These are phyloP conservation scores for Nitzschia sp. DNA, from an alignment of 108 stramenopile genomes.

Conservation along the genomic window DNA sequence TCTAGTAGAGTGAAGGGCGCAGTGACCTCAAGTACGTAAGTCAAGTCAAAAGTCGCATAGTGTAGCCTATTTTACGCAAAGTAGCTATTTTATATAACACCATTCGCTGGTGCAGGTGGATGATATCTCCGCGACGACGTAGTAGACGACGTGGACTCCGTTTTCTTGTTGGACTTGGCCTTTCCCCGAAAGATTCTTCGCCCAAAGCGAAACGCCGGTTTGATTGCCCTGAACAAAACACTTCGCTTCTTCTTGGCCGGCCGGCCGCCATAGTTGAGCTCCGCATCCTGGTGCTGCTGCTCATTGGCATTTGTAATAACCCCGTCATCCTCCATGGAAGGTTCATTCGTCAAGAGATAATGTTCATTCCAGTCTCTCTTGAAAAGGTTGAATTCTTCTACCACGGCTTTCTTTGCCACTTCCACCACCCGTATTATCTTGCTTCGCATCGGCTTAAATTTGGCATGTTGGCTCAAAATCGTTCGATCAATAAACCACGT, in stretches of 20 bases:
- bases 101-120: conserved; percentile 2
- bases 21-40: too few relatives aligned
- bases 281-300: neutral
- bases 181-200: conserved; percentile 17
- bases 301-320: too few relatives aligned
- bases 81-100: too few relatives aligned
- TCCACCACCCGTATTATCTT: conserved; percentile 25
- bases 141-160: neutral
- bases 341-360: conserved; percentile 27
- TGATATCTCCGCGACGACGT: neutral
- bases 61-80: too few relatives aligned
- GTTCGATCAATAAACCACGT: conserved; percentile 32
- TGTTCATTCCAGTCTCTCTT: conserved; percentile 37
- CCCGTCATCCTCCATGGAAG: neutral
- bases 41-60: too few relatives aligned
- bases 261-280: neutral
- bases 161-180: neutral
- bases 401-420: conserved; percentile 14
- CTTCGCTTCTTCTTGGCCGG: conserved; percentile 21
- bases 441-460: conserved; percentile 28
- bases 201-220: conserved; percentile 23
- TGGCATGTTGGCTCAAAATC: conserved; percentile 21
- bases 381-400: conserved; percentile 30
- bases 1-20: too few relatives aligned
- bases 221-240: conserved; percentile 28